Evolutionary conservation across 192 early-diverging fungal species (phyloP).

Genomic region (Anaeromyces robustus): DNA sequence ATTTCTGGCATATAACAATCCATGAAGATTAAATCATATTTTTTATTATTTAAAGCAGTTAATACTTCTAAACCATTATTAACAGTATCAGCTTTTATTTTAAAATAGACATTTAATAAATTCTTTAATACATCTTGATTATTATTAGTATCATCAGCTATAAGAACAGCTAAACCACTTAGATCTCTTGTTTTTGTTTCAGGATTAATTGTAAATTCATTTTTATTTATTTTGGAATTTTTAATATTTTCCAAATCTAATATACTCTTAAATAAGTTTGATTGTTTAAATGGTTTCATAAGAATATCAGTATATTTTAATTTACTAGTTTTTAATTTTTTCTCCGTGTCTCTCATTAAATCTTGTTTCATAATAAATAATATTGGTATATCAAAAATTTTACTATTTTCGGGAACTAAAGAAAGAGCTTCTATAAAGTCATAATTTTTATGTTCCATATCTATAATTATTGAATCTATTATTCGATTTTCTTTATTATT

Average conservation of each 20-base stretch:
- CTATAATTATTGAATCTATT: not conserved
- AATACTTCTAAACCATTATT: slow-evolving; percentile 9
- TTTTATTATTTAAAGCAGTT: not conserved
- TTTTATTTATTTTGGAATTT: no score
- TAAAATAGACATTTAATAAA: slow-evolving; percentile 2
- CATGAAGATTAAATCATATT: not conserved
- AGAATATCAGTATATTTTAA: not conserved
- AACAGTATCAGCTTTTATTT: slow-evolving; percentile 7
- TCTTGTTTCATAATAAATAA: not conserved
- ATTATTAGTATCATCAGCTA: slow-evolving; percentile 13
- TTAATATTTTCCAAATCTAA: not conserved
- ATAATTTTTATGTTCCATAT: not conserved
- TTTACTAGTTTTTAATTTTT: not conserved
- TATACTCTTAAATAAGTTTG: not conserved
- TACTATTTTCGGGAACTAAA: not conserved
- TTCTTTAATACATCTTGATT: slow-evolving; percentile 9
- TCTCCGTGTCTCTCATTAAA: not conserved
- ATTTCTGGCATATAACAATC: slow-evolving; percentile 18
- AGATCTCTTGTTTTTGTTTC: no score
- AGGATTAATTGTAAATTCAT: no score
- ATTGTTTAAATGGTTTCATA: not conserved
- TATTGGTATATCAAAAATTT: not conserved
- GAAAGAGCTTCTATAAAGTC: not conserved
- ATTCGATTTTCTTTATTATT: not conserved
- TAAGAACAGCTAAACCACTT: not conserved